phyloP scores from a whole-genome alignment of 2,329 filamentous ascomycete species.

The Leptosphaerulina australis region DNA sequence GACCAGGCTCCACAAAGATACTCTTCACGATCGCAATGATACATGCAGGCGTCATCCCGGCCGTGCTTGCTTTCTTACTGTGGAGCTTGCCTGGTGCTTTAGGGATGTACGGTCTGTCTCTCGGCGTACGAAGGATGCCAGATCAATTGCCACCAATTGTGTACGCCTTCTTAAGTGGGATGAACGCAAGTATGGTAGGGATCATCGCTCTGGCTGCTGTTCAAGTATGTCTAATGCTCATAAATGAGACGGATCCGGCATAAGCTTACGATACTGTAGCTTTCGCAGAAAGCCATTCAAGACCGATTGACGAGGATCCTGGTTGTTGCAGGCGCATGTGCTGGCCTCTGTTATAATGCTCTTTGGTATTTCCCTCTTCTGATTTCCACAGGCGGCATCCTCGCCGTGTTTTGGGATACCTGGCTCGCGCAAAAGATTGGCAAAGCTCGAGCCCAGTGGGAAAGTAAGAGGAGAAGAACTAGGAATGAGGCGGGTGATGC shows the following conservation, averaged over 20 bases:
- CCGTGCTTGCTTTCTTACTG: slow-evolving; percentile 64
- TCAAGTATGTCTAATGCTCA: slow-evolving; percentile 28
- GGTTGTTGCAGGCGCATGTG: slow-evolving; percentile 67
- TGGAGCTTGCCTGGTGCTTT: slow-evolving; percentile 75
- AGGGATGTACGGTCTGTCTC: slow-evolving; percentile 70
- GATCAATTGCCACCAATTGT: slow-evolving; percentile 65
- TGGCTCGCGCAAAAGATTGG: slow-evolving; percentile 55
- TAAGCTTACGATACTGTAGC: slow-evolving; percentile 44
- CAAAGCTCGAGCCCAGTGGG: slow-evolving; percentile 32
- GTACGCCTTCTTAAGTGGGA: slow-evolving; percentile 72
- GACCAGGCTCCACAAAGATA: slow-evolving; percentile 74
- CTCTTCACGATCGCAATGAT: slow-evolving; percentile 70
- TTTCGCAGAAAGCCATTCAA: slow-evolving; percentile 70
- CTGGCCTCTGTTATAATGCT: slow-evolving; percentile 72
- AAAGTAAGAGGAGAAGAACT: slow-evolving; percentile 24
- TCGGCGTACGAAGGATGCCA: slow-evolving; percentile 67
- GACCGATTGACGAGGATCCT: slow-evolving; percentile 67
- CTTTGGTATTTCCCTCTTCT: slow-evolving; percentile 77
- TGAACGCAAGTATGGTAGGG: slow-evolving; percentile 75
- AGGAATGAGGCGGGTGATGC: slow-evolving; percentile 28
- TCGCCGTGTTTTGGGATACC: slow-evolving; percentile 62
- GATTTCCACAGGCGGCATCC: slow-evolving; percentile 62
- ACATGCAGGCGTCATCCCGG: slow-evolving; percentile 64
- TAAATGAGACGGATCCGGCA: too few species aligned
- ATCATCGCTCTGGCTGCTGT: slow-evolving; percentile 74